Evolutionary conservation across 2,329 filamentous ascomycete species (phyloP).

Genomic region (Talaromyces albobiverticillius): DNA sequence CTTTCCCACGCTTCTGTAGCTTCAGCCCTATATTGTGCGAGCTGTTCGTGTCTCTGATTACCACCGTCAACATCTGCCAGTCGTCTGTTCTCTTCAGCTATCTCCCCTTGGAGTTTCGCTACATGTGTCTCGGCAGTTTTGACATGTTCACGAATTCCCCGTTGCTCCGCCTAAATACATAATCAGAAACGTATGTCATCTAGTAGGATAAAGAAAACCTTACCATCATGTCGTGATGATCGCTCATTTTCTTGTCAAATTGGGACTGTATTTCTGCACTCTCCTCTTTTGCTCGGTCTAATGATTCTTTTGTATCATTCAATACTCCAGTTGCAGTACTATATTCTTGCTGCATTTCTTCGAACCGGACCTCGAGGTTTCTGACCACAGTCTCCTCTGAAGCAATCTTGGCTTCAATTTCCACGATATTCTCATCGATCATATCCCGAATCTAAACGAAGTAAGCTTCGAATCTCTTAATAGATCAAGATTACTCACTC

Average conservation of each 20-base stretch:
- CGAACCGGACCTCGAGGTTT: constrained; percentile 46
- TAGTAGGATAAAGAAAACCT: constrained; percentile 4
- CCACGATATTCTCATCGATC: constrained; percentile 34
- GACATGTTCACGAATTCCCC: constrained; percentile 60
- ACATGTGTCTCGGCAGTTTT: constrained; percentile 50
- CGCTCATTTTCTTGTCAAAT: constrained; percentile 53
- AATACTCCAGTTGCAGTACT: constrained; percentile 42
- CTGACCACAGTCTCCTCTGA: constrained; percentile 43
- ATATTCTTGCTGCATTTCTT: constrained; percentile 36
- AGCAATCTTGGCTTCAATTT: constrained; percentile 48
- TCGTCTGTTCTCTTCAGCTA: constrained; percentile 50
- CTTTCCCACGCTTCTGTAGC: constrained; percentile 44
- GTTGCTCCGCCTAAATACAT: constrained; percentile 58
- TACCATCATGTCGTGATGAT: constrained; percentile 54
- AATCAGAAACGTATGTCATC: constrained; percentile 16
- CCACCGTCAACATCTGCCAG: constrained; percentile 69
- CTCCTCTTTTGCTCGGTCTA: constrained; percentile 47
- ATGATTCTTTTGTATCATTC: constrained; percentile 42
- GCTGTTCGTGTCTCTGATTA: constrained; percentile 59
- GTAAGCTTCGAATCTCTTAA: neutral
- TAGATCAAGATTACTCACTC: constrained; percentile 25
- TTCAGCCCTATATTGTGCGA: constrained; percentile 56
- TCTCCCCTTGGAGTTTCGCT: constrained; percentile 41
- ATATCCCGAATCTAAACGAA: constrained; percentile 29
- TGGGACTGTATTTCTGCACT: constrained; percentile 50